Base-by-base conservation (phyloP, 768 basidiomycete species). In the Suillus bovinus region DNA sequence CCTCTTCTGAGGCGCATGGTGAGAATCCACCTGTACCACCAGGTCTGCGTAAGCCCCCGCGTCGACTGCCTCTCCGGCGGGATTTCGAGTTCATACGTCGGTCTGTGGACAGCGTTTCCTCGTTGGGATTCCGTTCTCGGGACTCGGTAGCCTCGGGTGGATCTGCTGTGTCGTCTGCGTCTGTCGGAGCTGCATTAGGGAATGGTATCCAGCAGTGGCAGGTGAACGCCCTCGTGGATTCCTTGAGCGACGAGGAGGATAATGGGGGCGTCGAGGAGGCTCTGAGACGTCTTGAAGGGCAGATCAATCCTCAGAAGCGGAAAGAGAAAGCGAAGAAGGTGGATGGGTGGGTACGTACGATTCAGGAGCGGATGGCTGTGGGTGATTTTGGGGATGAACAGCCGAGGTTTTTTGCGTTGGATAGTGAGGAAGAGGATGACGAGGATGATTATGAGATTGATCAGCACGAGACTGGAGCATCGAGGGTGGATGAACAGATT, bases 221-320 rank as follows among this genome's bases (percentile, higher is more conserved):
- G 67, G 79, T 91, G 75, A 90, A 90, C 69, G 87, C 89, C 31
- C 76, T 93, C 42, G 80, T 93, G 13, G 89, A 92, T 55, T 86
- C 84, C 42, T 77, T 90, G 66, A 89, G 85, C 64, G 86, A 91
- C 59, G 87, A 93, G 5, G 92, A 88, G 62, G 81, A 76, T 20
- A 22, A 56, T 39, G 93, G 93, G 1, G 93, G 91, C 67, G 89
- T 91, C 20, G 93, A 94, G 36, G 90, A 86, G 8, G 94, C 95
- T 20, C 72, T 97, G 64, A 80, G 83, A 27, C 80, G 90, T 14
- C 81, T 97, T 42, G 94, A 96, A 73, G 95, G 94, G 0, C 87
- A 93, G 71, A 91, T 95, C 59, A 93, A 93, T 71, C 83, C 83
- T 0, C 79, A 86, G 63, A 82, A 84, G 69, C 85, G 89, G 70